A percentile compares a stretch with the other conserved stretches of the same genome.
phyloP scores from a whole-genome alignment of 2,329 filamentous ascomycete genomes.

The Hymenoscyphus fraxineus region DNA sequence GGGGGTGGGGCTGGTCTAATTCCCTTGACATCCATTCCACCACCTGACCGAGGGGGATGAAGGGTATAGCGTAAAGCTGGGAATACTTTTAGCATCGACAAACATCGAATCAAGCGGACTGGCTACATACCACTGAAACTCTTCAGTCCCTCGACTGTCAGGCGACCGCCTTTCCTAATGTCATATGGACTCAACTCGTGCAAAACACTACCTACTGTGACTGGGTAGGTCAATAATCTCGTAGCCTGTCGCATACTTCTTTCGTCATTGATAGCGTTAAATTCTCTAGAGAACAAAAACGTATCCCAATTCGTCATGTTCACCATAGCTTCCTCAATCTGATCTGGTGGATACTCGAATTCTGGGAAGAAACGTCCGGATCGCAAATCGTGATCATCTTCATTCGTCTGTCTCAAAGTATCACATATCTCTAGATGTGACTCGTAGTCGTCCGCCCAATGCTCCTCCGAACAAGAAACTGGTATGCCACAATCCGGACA shows the following conservation, averaged over 20 bases:
- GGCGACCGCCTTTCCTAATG: slow-evolving; percentile 66
- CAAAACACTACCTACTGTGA: slow-evolving; percentile 85
- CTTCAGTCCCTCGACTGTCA: slow-evolving; percentile 87
- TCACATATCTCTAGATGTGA: slow-evolving; percentile 90
- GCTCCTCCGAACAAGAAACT: slow-evolving; percentile 87
- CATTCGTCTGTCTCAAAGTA: slow-evolving; percentile 85
- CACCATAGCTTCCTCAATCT: slow-evolving; percentile 87
- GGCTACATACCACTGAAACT: slow-evolving; percentile 75
- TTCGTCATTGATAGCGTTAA: slow-evolving; percentile 85
- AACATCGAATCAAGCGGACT: background rate
- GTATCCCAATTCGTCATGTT: slow-evolving; percentile 99
- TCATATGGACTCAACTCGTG: slow-evolving; percentile 94
- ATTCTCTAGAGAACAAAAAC: slow-evolving; percentile 87
- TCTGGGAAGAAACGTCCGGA: slow-evolving; percentile 91
- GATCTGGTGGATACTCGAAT: slow-evolving; percentile 83
- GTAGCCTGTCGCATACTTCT: slow-evolving; percentile 90
- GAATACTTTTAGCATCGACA: slow-evolving; percentile 18
- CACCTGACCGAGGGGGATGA: slow-evolving; percentile 79
- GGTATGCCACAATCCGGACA: slow-evolving; percentile 95
- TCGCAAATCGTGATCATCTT: slow-evolving; percentile 92
- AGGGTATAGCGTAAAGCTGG: slow-evolving; percentile 87
- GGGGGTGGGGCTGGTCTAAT: slow-evolving; percentile 81
- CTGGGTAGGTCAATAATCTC: slow-evolving; percentile 85
- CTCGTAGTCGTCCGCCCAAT: slow-evolving; percentile 96
- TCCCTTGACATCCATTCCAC: slow-evolving; percentile 69